Conservation (phyloP, 2,329 filamentous ascomycete species). For the Sarocladium oryzae region DNA sequence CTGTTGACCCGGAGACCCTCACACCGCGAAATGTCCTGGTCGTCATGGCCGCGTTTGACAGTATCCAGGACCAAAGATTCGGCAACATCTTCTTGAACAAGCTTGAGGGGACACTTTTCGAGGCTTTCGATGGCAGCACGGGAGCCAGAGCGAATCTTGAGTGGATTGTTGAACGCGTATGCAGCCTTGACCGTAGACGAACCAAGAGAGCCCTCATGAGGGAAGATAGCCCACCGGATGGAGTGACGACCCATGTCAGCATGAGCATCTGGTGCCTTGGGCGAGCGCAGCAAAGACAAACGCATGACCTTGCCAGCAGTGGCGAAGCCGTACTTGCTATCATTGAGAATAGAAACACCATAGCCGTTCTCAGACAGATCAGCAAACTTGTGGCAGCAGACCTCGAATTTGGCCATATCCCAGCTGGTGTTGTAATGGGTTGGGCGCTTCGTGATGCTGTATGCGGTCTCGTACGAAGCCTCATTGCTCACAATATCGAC, state of each 20-base stretch:
- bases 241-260: slow-evolving; percentile 88
- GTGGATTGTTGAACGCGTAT: slow-evolving; percentile 83
- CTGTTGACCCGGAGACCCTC: slow-evolving; percentile 57
- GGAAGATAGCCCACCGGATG: slow-evolving; percentile 86
- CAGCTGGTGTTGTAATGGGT: slow-evolving; percentile 97
- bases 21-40: slow-evolving; percentile 61
- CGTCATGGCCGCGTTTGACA: slow-evolving; percentile 89
- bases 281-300: slow-evolving; percentile 74
- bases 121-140: slow-evolving; percentile 21
- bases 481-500: slow-evolving; percentile 87
- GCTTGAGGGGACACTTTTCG: slow-evolving; percentile 47
- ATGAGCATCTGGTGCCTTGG: slow-evolving; percentile 88
- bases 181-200: slow-evolving; percentile 72
- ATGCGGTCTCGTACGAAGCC: slow-evolving; percentile 92
- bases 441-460: slow-evolving; percentile 78
- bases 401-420: slow-evolving; percentile 98
- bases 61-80: slow-evolving; percentile 74
- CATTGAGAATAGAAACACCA: slow-evolving; percentile 88
- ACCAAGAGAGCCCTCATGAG: slow-evolving; percentile 68
- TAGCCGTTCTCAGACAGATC: slow-evolving; percentile 84
- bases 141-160: slow-evolving; percentile 35
- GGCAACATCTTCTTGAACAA: slow-evolving; percentile 50
- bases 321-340: slow-evolving; percentile 94
- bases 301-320: slow-evolving; percentile 86
- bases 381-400: slow-evolving; percentile 92